Conservation (phyloP, 495 filamentous ascomycete genomes). For the Bacidia rubella region DNA sequence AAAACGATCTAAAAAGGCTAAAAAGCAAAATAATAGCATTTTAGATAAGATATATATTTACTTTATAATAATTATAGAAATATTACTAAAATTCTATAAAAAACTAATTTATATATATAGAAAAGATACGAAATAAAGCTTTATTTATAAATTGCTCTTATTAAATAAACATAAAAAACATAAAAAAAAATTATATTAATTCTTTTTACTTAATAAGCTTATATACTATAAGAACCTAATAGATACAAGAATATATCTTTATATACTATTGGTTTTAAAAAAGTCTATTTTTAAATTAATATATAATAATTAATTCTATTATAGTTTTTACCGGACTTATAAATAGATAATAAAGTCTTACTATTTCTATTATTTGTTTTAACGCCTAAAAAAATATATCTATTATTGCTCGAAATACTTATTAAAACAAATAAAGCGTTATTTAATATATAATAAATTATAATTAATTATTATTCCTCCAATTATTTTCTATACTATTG, state of each 20-base stretch:
- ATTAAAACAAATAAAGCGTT: background rate
- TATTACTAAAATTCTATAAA: background rate
- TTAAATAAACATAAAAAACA: background rate
- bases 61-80: background rate
- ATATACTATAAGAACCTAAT: slow-evolving; percentile 3
- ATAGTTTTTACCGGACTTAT: background rate
- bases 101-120: background rate
- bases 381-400: background rate
- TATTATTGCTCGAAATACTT: background rate
- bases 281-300: background rate
- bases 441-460: background rate
- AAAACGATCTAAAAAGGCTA: too few relatives aligned
- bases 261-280: background rate
- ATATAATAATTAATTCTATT: slow-evolving; percentile 2
- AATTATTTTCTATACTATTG: background rate
- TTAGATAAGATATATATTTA: slow-evolving; percentile 1
- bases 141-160: background rate
- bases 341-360: background rate
- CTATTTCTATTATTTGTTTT: slow-evolving; percentile 4
- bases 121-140: background rate
- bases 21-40: too few relatives aligned
- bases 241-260: background rate
- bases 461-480: background rate
- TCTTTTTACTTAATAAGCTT: background rate
- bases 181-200: background rate